Conservation (phyloP, 2,329 filamentous ascomycete species). For the Xylariaceae sp. region DNA sequence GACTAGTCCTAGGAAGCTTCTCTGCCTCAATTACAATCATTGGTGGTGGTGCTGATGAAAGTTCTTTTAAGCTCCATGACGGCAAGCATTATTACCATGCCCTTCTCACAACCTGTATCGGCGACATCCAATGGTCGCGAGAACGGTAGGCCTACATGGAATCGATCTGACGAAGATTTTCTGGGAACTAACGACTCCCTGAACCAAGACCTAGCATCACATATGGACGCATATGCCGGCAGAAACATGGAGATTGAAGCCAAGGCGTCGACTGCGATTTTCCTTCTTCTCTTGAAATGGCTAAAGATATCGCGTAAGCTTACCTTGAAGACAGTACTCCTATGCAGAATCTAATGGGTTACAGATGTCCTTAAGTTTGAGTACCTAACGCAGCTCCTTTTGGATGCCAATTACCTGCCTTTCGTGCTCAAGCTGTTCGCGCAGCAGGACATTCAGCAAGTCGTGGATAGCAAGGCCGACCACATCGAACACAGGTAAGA, state of each 20-base stretch:
- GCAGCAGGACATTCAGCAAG: constrained; percentile 86
- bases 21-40: constrained; percentile 81
- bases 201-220: constrained; percentile 40
- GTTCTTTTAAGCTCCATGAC: constrained; percentile 84
- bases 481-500: constrained; percentile 71
- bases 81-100: constrained; percentile 68
- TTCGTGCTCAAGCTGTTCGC: constrained; percentile 90
- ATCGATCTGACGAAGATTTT: constrained; percentile 29
- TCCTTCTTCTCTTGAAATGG: constrained; percentile 91
- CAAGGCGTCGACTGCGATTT: constrained; percentile 85
- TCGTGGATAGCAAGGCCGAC: constrained; percentile 81
- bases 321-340: constrained; percentile 10
- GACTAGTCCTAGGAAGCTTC: constrained; percentile 57
- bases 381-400: constrained; percentile 84
- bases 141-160: constrained; percentile 36
- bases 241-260: constrained; percentile 80
- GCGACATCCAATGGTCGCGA: constrained; percentile 37
- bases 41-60: constrained; percentile 89
- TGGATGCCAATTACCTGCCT: constrained; percentile 93
- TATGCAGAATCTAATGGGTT: constrained; percentile 5
- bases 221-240: constrained; percentile 65
- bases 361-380: constrained; percentile 91
- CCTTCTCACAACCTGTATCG: constrained; percentile 41
- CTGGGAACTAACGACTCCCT: constrained; percentile 31
- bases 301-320: constrained; percentile 84